Conservation (phyloP, 108 stramenopile genomes). For the Stephanodiscus minutulus region DNA sequence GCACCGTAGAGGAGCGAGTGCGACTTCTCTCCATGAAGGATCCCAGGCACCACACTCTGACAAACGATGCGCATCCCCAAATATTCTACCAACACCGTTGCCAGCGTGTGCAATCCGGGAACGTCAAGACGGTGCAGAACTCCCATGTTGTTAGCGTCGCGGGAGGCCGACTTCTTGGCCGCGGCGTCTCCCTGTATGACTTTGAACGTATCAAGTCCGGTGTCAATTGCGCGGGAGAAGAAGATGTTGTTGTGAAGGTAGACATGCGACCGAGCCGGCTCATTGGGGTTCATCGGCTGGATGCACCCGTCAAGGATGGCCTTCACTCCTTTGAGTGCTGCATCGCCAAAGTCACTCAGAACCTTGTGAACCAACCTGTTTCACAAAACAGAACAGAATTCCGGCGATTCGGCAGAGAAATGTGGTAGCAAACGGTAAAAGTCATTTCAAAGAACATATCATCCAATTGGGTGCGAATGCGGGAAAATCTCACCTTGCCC, state of each 20-base stretch:
- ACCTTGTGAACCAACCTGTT: conserved; percentile 82
- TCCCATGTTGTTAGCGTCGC: conserved; percentile 69
- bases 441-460: not conserved
- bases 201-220: conserved; percentile 84
- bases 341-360: conserved; percentile 91
- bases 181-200: conserved; percentile 72
- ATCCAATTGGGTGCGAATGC: not conserved
- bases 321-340: conserved; percentile 74
- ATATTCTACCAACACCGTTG: conserved; percentile 90
- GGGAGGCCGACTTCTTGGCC: conserved; percentile 68
- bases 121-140: conserved; percentile 68
- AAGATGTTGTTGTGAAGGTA: conserved; percentile 97
- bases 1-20: conserved; percentile 88
- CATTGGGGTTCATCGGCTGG: conserved; percentile 92
- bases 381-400: not conserved
- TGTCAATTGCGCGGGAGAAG: conserved; percentile 88
- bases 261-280: conserved; percentile 84
- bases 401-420: not conserved
- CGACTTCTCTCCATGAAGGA: conserved; percentile 84
- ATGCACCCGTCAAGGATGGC: conserved; percentile 90
- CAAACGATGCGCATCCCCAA: conserved; percentile 85
- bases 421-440: not conserved
- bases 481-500: conserved; percentile 58
- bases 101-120: conserved; percentile 84
- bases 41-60: conserved; percentile 91